These are phyloP conservation scores for Gracilaria caudata DNA, from an alignment of 23 red algal species.

Conservation along the genomic window DNA sequence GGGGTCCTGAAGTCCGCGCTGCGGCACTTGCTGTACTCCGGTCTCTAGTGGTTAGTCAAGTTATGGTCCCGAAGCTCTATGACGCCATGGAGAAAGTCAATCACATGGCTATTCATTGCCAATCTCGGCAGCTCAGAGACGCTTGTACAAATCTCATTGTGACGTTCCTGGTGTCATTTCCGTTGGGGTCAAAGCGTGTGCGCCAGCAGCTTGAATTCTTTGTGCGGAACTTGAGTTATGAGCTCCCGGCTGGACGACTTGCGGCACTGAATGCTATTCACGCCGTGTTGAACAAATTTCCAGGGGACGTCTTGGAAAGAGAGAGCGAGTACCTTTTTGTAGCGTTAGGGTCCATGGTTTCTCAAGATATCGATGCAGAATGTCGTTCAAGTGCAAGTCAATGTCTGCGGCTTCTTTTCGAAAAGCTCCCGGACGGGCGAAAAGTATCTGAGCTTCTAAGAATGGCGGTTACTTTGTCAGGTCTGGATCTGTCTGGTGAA, in stretches of 20 bases:
- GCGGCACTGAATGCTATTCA: conserved; percentile 57
- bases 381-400: conserved; percentile 48
- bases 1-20: conserved; percentile 22
- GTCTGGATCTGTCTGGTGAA: conserved; percentile 10
- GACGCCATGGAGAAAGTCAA: conserved; percentile 71
- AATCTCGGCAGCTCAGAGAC: conserved; percentile 34
- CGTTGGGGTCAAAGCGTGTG: conserved; percentile 51
- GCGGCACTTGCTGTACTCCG: conserved; percentile 66
- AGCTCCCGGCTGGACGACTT: conserved; percentile 56
- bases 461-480: conserved; percentile 46
- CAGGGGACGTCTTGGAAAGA: conserved; percentile 6
- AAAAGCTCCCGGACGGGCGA: conserved; percentile 32
- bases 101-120: conserved; percentile 62
- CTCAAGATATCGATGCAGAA: conserved; percentile 36
- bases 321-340: conserved; percentile 71
- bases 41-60: conserved; percentile 1
- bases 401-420: conserved; percentile 55
- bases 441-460: conserved; percentile 41
- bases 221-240: conserved; percentile 77
- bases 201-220: conserved; percentile 79
- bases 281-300: conserved; percentile 41
- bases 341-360: conserved; percentile 42
- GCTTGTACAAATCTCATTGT: conserved; percentile 42
- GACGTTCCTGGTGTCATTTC: conserved; percentile 65
- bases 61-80: conserved; percentile 55